Conservation (phyloP, 495 filamentous ascomycete genomes). For the Terfezia boudieri region DNA sequence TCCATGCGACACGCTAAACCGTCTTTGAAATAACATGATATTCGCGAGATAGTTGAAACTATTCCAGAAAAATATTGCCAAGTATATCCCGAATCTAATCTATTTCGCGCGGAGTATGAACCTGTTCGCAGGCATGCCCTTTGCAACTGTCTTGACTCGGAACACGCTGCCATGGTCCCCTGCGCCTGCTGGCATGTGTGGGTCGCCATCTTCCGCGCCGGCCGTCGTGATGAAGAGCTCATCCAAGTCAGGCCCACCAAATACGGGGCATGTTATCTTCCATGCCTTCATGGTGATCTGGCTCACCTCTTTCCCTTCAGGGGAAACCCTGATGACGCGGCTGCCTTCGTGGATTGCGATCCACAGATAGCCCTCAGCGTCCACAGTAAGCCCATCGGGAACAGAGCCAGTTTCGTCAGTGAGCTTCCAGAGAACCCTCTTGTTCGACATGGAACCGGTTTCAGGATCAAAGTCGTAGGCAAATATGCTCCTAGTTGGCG, state of each 20-base stretch:
- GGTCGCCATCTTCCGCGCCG: conserved; percentile 29
- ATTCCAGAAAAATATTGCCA: no score
- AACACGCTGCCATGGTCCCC: conserved; percentile 44
- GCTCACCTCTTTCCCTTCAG: conserved; percentile 39
- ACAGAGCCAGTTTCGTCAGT: conserved; percentile 33
- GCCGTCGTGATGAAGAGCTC: conserved; percentile 59
- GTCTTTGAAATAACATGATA: no score
- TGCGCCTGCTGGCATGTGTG: conserved; percentile 31
- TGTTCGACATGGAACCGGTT: conserved; percentile 41
- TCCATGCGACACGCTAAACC: no score
- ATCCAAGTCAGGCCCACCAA: conserved; percentile 33
- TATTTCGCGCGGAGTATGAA: conserved; percentile 24
- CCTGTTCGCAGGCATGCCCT: conserved; percentile 33
- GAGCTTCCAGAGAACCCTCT: conserved; percentile 40
- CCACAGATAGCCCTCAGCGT: conserved; percentile 53
- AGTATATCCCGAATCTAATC: no score
- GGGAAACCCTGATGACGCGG: conserved; percentile 42
- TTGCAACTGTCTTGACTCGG: conserved; percentile 42
- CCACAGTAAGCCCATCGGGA: conserved; percentile 54
- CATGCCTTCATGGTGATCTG: conserved; percentile 44
- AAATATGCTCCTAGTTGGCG: conserved; percentile 45
- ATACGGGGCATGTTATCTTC: conserved; percentile 46
- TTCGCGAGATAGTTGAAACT: no score
- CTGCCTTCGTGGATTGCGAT: conserved; percentile 52
- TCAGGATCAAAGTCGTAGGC: conserved; percentile 49